phyloP scores from a whole-genome alignment of 1,139 yeast genomes.

The Saccharomyces pastorianus region DNA sequence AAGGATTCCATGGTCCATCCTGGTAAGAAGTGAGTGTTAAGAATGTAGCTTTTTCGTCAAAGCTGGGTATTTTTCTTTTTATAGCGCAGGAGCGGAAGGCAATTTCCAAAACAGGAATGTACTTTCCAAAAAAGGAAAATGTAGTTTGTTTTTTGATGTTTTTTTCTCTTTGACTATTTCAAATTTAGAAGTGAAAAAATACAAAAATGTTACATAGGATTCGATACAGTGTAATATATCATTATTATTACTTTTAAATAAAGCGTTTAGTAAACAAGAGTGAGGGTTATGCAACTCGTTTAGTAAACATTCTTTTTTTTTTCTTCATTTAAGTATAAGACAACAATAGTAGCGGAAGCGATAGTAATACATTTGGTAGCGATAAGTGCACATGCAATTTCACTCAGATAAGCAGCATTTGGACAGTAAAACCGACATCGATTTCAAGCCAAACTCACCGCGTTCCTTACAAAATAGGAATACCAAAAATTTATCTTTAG shows the following conservation, averaged over 20 bases:
- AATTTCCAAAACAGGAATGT: background rate
- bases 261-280: background rate
- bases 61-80: background rate
- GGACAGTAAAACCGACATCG: background rate
- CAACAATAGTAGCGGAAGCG: background rate
- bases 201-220: background rate
- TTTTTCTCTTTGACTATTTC: background rate
- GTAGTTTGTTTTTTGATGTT: background rate
- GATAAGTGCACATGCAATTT: background rate
- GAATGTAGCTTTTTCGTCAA: background rate
- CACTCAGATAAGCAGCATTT: background rate
- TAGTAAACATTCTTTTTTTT: background rate
- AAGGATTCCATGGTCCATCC: slow-evolving; percentile 35
- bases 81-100: background rate
- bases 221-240: background rate
- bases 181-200: background rate
- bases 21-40: slow-evolving; percentile 1
- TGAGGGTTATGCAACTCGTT: slow-evolving; percentile 1
- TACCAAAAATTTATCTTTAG: slow-evolving; percentile 25
- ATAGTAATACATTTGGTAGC: background rate
- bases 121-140: background rate
- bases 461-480: slow-evolving; percentile 24
- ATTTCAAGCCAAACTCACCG: slow-evolving; percentile 8
- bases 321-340: background rate
- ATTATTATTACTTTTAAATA: background rate